Percentiles rank a stretch among this genome's conserved stretches.
phyloP scores from a whole-genome alignment of 2,329 filamentous ascomycete genomes.

The Aureobasidium namibiae region DNA sequence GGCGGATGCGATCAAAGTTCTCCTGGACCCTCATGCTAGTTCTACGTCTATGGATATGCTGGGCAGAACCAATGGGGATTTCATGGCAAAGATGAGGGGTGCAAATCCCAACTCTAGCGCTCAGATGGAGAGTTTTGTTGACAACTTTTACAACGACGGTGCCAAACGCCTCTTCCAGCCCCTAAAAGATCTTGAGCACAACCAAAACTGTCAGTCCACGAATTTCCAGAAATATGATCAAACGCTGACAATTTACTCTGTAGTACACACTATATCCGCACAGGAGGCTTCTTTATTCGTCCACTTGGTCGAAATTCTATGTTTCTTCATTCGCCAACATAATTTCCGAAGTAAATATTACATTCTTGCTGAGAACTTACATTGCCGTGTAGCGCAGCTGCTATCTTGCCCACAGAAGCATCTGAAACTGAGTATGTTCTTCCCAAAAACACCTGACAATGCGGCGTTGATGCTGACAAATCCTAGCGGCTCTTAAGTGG shows the following conservation, averaged over 20 bases:
- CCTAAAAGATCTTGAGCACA: slow-evolving; percentile 67
- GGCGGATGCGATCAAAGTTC: slow-evolving; percentile 87
- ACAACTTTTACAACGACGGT: slow-evolving; percentile 82
- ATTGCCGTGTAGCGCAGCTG: slow-evolving; percentile 72
- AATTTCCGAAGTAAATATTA: slow-evolving; percentile 80
- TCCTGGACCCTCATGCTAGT: slow-evolving; percentile 66
- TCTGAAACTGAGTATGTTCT: slow-evolving; percentile 67
- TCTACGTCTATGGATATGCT: slow-evolving; percentile 53
- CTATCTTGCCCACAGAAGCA: slow-evolving; percentile 82
- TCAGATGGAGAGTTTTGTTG: slow-evolving; percentile 77
- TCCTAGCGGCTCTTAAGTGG: slow-evolving; percentile 76
- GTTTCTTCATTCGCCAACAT: slow-evolving; percentile 89
- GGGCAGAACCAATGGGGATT: slow-evolving; percentile 57
- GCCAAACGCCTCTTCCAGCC: slow-evolving; percentile 81
- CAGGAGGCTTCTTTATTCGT: slow-evolving; percentile 85
- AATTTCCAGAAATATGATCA: too few species aligned
- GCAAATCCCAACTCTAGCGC: slow-evolving; percentile 43
- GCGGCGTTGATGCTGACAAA: background rate
- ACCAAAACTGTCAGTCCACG: slow-evolving; percentile 22
- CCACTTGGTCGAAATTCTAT: slow-evolving; percentile 85
- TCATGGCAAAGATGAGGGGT: slow-evolving; percentile 52
- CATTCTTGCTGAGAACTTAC: slow-evolving; percentile 70
- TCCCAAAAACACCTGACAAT: slow-evolving; percentile 17
- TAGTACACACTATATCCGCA: slow-evolving; percentile 52
- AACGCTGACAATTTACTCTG: background rate